Evolutionary conservation across 805 yeast genomes (phyloP).

Genomic region (Blastobotrys parvus): DNA sequence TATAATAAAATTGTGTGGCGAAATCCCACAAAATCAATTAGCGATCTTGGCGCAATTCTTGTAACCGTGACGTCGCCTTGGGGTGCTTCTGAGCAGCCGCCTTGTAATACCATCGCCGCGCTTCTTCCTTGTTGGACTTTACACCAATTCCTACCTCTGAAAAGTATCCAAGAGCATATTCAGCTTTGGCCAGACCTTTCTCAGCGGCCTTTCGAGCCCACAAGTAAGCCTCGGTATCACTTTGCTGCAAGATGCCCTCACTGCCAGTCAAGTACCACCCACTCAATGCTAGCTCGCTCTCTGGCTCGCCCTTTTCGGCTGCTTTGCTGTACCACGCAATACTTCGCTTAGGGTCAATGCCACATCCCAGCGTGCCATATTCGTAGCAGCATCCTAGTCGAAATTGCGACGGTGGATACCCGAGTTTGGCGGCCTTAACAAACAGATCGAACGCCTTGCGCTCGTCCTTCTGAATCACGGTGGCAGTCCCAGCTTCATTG

Average conservation of each 20-base stretch:
- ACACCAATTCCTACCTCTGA: conserved; percentile 66
- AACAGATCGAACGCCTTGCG: conserved; percentile 43
- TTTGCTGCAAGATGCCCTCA: conserved; percentile 45
- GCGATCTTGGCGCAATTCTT: conserved; percentile 14
- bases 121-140: conserved; percentile 37
- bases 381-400: conserved; percentile 66
- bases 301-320: conserved; percentile 54
- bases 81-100: conserved; percentile 60
- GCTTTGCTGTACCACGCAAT: conserved; percentile 70
- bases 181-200: conserved; percentile 59
- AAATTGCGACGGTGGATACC: conserved; percentile 61
- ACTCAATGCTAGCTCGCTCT: conserved; percentile 62
- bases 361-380: conserved; percentile 50
- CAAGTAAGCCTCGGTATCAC: conserved; percentile 60
- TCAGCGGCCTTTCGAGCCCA: conserved; percentile 72
- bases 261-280: conserved; percentile 81
- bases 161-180: conserved; percentile 64
- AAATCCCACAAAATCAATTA: too few species aligned
- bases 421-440: conserved; percentile 49
- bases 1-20: too few species aligned
- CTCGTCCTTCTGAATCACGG: conserved; percentile 22
- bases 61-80: conserved; percentile 40
- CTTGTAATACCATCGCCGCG: conserved; percentile 45
- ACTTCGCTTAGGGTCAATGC: conserved; percentile 47
- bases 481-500: conserved; percentile 13